These are phyloP conservation scores for Irpex rosettiformis DNA, from an alignment of 1,284 basidiomycete genomes.

Conservation along the genomic window DNA sequence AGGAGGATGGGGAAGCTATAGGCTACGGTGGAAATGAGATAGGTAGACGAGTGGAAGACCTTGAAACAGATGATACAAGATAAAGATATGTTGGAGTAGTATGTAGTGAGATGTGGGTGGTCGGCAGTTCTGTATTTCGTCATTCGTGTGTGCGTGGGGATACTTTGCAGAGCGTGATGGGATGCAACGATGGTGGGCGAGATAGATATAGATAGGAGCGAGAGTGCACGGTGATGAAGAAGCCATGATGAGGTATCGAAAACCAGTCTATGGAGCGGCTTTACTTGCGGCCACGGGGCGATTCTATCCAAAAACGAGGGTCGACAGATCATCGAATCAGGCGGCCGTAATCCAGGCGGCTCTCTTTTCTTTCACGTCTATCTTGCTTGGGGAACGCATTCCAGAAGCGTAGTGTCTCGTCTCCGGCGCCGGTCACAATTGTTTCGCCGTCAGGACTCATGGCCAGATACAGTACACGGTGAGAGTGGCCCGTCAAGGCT, in stretches of 20 bases:
- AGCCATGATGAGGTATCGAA: not conserved
- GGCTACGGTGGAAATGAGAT: not conserved
- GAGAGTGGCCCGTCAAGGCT: slow-evolving; percentile 91
- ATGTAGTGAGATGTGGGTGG: not conserved
- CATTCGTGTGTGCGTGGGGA: not conserved
- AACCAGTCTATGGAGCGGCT: not conserved
- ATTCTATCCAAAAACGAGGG: not conserved
- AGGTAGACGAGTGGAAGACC: not conserved
- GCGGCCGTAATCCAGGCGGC: slow-evolving; percentile 58
- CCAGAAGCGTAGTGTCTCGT: slow-evolving; percentile 97
- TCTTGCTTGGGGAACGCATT: slow-evolving; percentile 82
- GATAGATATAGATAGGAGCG: not conserved
- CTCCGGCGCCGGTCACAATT: slow-evolving; percentile 96
- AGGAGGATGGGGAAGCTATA: not conserved
- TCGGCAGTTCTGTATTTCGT: not conserved
- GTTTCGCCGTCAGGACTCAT: slow-evolving; percentile 98
- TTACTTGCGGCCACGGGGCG: not conserved
- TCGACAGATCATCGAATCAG: slow-evolving; percentile 49
- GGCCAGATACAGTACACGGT: slow-evolving; percentile 92
- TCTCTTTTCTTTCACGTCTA: slow-evolving; percentile 41
- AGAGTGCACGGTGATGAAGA: not conserved
- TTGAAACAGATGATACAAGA: slow-evolving; percentile 1
- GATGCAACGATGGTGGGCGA: not conserved
- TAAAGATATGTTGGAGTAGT: slow-evolving; percentile 2
- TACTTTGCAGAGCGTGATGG: not conserved